phyloP scores from a whole-genome alignment of 805 yeast species.

The Candida sonorensis region DNA sequence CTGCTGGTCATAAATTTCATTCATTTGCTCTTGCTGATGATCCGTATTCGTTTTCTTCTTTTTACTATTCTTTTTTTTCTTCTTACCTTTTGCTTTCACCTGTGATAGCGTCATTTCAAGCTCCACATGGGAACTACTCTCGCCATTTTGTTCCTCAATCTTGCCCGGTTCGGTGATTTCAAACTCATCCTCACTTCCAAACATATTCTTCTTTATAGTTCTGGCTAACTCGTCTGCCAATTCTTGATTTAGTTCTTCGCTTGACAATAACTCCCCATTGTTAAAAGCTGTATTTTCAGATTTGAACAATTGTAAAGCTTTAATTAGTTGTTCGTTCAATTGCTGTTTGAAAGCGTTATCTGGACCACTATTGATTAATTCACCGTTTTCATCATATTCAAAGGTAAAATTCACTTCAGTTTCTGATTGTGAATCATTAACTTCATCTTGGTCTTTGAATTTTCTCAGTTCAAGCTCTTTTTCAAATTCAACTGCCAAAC shows the following conservation, averaged over 20 bases:
- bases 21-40: too few relatives aligned
- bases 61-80: too few relatives aligned
- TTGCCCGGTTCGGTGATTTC: too few relatives aligned
- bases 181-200: background rate
- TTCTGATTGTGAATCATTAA: too few relatives aligned
- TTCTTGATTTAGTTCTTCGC: background rate
- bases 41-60: too few relatives aligned
- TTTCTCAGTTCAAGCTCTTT: background rate
- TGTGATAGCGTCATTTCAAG: too few relatives aligned
- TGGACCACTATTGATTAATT: slow-evolving; percentile 11
- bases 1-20: too few relatives aligned
- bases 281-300: slow-evolving; percentile 14
- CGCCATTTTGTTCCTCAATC: too few relatives aligned
- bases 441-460: background rate
- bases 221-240: slow-evolving; percentile 1
- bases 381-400: slow-evolving; percentile 18
- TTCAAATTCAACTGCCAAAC: background rate
- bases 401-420: slow-evolving; percentile 18
- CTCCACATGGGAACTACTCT: too few relatives aligned
- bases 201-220: slow-evolving; percentile 2
- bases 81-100: too few relatives aligned
- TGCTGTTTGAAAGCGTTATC: slow-evolving; percentile 12
- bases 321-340: slow-evolving; percentile 17
- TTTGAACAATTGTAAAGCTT: slow-evolving; percentile 19
- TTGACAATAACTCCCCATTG: too few relatives aligned